Conservation (phyloP, 2,329 filamentous ascomycete genomes). For the Bimuria novae-zelandiae region DNA sequence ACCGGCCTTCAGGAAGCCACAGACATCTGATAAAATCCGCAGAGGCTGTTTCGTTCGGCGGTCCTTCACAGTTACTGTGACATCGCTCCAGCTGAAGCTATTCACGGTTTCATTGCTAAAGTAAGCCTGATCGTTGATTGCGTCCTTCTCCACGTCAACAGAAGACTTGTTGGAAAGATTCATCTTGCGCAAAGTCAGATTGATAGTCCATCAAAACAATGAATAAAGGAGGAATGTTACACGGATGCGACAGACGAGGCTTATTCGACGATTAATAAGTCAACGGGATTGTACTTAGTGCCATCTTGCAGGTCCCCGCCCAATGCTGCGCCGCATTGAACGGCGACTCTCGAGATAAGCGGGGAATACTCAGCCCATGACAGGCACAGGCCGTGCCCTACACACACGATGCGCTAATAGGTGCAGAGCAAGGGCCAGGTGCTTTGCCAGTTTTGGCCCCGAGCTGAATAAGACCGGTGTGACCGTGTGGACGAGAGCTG, state of each 20-base stretch:
- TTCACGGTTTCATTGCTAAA: conserved; percentile 67
- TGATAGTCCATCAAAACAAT: too few species aligned
- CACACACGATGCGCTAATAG: background rate
- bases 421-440: background rate
- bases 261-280: background rate
- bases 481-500: background rate
- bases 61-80: conserved; percentile 76
- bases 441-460: background rate
- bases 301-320: background rate
- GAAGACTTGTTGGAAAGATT: background rate
- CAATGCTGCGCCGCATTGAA: background rate
- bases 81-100: conserved; percentile 67
- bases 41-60: conserved; percentile 66
- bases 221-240: background rate
- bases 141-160: conserved; percentile 54
- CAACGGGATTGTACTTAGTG: background rate
- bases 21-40: conserved; percentile 65
- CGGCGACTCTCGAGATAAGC: background rate
- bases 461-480: background rate
- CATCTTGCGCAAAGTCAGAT: background rate
- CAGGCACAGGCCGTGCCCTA: background rate
- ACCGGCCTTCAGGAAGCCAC: conserved; percentile 69
- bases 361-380: background rate
- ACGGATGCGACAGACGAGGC: background rate
- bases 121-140: conserved; percentile 54